Evolutionary conservation across 164 flowering plant genomes (phyloP), one percentile per base, ranked within the genome.

Genomic region (Magnolia kwangsiensis): DNA sequence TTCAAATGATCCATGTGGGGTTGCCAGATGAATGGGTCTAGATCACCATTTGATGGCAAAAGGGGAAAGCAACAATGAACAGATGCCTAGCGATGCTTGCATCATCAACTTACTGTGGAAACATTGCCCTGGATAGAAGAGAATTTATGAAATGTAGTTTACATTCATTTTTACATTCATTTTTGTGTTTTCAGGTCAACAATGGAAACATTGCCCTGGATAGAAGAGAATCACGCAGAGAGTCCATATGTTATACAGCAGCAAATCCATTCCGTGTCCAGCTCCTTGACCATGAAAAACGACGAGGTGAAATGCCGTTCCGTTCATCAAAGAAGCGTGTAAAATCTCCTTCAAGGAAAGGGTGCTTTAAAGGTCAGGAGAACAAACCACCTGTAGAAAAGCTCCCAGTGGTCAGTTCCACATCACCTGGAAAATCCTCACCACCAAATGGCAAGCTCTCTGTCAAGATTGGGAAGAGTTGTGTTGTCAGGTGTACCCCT

Each of bases 141-240:
- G n/a, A n/a, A n/a, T n/a, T n/a, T n/a, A 71, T 71, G 37, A 10
- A 24, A 11, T 72, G 11, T 51, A 23, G 24, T 21, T 24, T 72
- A 4, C 63, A 13, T 20, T 29, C 23, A 20, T 24, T 72, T 21
- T 24, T 72, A 4, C 63, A 13, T 20, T 29, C 23, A 20, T 24
- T 72, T 14, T 63, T 31, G 20, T 24, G 67, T 78, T 81, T 82
- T 49, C 87, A 96, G 99, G 99, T 96, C 66, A 96, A 96, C 86
- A 89, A 94, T 79, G 90, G 94, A 78, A 89, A 87, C 49, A 87
- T 94, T 50, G 91, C 85, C 78, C 82, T 96, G 69, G 87, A 86
- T n/a, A 85, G 80, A 69, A 80, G 79, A 72, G 83, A 80, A 45
- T 70, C 63, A 19, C 50, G 63, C 23, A 81, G 61, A 2, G 80